Percentiles rank a stretch among this genome's conserved stretches.
phyloP scores from a whole-genome alignment of 2,329 filamentous ascomycete species.

The Pseudogymnoascus sp. region DNA sequence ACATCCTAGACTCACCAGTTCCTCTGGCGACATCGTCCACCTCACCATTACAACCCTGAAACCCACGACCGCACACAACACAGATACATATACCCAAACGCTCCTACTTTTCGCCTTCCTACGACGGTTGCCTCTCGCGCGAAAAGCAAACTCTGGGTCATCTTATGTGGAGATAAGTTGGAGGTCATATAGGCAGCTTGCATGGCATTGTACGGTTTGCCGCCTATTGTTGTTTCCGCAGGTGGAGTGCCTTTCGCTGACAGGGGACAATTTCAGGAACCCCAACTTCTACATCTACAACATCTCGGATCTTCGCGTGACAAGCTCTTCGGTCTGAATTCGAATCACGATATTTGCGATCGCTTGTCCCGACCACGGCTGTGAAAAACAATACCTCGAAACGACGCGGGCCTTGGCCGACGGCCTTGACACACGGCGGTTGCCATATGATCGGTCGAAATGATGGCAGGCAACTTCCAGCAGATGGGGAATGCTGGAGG shows the following conservation, averaged over 20 bases:
- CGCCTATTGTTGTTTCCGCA: conserved; percentile 2
- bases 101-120: not conserved
- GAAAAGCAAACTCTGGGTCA: not conserved
- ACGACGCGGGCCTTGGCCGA: conserved; percentile 5
- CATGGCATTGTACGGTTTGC: conserved; percentile 5
- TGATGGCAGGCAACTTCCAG: conserved; percentile 28
- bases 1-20: not conserved
- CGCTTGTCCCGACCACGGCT: not conserved
- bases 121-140: conserved; percentile 4
- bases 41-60: not conserved
- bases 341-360: conserved; percentile 3
- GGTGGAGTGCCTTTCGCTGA: not conserved
- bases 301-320: not conserved
- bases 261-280: conserved; percentile 1
- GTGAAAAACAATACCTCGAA: not conserved
- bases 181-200: conserved; percentile 5
- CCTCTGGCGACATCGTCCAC: conserved; percentile 1
- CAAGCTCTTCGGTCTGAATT: not conserved
- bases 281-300: conserved; percentile 6
- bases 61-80: not conserved
- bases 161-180: conserved; percentile 5
- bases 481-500: conserved; percentile 24
- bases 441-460: conserved; percentile 15
- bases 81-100: not conserved
- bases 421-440: conserved; percentile 4